phyloP scores from a whole-genome alignment of 768 basidiomycete genomes.

The Macrolepiota dolichaula region DNA sequence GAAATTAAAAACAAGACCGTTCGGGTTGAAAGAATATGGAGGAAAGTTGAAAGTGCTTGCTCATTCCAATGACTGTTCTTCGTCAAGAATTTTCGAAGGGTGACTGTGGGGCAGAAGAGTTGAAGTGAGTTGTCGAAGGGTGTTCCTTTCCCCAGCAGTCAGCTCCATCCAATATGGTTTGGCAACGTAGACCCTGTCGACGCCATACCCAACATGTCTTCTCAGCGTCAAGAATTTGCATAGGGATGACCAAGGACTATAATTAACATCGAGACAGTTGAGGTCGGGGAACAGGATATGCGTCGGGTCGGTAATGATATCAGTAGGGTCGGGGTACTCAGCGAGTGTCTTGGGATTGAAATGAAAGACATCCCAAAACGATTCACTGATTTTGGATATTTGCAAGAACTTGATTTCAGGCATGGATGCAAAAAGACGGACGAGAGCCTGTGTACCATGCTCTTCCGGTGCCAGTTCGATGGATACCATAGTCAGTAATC shows the following conservation, averaged over 20 bases:
- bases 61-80: constrained; percentile 9
- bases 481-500: constrained; percentile 49
- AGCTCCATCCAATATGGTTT: constrained; percentile 9
- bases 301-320: background rate
- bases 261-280: constrained; percentile 9
- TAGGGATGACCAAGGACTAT: constrained; percentile 1
- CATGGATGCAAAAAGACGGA: constrained; percentile 57
- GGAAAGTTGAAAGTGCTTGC: background rate
- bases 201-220: constrained; percentile 7
- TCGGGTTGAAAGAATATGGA: background rate
- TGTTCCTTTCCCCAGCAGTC: background rate
- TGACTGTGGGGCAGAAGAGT: constrained; percentile 9
- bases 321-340: background rate
- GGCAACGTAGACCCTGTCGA: constrained; percentile 10
- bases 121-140: constrained; percentile 4
- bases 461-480: constrained; percentile 30
- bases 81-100: constrained; percentile 9
- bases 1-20: background rate
- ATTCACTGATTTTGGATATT: constrained; percentile 37
- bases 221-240: constrained; percentile 8
- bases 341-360: constrained; percentile 22
- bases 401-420: constrained; percentile 50
- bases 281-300: constrained; percentile 11
- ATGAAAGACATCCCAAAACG: constrained; percentile 48
- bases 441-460: constrained; percentile 26